Evolutionary conservation across 495 filamentous ascomycete genomes (phyloP), one percentile per base, ranked within the genome.

Genomic region (Podospora tetraspora): DNA sequence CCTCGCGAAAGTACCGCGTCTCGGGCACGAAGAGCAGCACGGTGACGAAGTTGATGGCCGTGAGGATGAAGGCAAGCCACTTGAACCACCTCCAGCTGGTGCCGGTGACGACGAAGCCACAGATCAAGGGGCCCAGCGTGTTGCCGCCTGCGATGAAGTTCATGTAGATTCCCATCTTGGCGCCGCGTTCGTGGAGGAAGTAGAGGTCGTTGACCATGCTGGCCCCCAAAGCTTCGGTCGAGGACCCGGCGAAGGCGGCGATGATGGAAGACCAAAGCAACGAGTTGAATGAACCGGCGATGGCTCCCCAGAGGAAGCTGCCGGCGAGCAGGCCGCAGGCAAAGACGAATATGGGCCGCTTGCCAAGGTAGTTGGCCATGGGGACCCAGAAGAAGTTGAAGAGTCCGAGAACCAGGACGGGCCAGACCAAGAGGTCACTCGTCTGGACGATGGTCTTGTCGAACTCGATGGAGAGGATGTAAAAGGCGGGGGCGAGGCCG

Each of bases 341-440:
- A 22, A 79, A 63, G 29, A 86, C 73, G 59, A 86, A 88, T 3
- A 86, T 76, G 0, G 85, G 83, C 24, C 86, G 79, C 34, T 85
- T 80, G 24, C 86, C 86, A 61, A 83, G 84, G 71, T 85, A 86
- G 73, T 83, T 80, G 61, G 82, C 80, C 1, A 88, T 34, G 8
- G 86, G 86, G 69, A 87, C 84, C 82, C 85, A 86, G 32, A 87
- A 67, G 64, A 88, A 79, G 68, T 83, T 85, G 62, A 75, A 79
- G 8, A 77, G 61, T n/a, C 76, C 76, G n/a, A 78, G 71, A 1
- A 76, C 73, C 13, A 78, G 68, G 59, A 78, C 72, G 1, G 76
- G 76, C 76, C 76, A 78, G 23, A 78, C 70, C 30, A 78, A 68
- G 22, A 78, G 68, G 13, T 68, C 71, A 63, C 70, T 71, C 19